Base-by-base conservation (phyloP, 768 basidiomycete genomes). In the Termitomyces sp. region DNA sequence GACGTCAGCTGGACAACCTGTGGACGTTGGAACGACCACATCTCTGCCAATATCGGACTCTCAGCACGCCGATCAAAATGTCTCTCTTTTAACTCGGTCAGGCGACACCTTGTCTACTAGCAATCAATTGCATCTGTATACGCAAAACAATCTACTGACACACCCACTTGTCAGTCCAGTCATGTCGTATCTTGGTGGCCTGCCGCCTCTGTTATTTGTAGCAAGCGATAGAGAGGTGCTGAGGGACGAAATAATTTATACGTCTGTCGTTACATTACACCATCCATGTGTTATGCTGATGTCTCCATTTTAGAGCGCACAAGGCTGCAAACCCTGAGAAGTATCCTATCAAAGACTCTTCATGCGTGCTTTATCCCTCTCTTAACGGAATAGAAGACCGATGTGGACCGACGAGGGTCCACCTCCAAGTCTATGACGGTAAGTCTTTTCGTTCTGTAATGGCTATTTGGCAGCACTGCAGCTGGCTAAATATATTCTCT, bases 341-440 rank as follows among this genome's bases (percentile, higher is more conserved):
- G 59, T 96, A 82, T 68, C 76, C 81, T 0, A 55, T 83, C 13
- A 76, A 67, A 46, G 74, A 83, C 4, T 71, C 74, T 5, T 70
- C 72, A 1, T 76, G 76, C 37, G 67, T 65, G 26, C 60, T 90
- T 46, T 90, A 89, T 63, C 85, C 88, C 20, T 62, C 74, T 6
- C 67, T 89, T 24, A 65, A 74, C 8, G 80, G 75, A 12, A 84
- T 88, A 59, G 86, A 85, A 65, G 63, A 70, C 16, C 75, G 76
- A 12, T 71, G 72, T 61, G 67, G 70, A n/a, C 76, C 89, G 2
- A 94, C 94, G 1, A 78, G 86, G 56, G 93, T 96, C 18, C 94
- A 98, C 73, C 75, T 98, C 12, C 94, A 98, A 69, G 85, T 97
- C 1, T 97, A 94, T 66, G 94, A 98, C 66, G 93, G 92, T 80